Evolutionary conservation across 2,329 filamentous ascomycete species (phyloP).

Genomic region (Fusarium sp.): DNA sequence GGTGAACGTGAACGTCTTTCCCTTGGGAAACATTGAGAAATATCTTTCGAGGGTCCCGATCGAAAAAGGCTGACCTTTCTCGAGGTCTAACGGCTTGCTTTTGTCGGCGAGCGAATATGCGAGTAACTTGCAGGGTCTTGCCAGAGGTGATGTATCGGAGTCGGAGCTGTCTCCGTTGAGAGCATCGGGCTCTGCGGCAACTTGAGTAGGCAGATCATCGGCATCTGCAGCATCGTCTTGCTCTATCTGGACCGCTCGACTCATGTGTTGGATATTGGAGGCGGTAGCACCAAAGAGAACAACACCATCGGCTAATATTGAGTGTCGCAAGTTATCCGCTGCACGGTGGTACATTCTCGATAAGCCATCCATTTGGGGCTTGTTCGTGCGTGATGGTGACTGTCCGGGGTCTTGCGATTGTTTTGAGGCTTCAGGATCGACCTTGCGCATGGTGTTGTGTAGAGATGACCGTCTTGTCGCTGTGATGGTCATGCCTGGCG

Average conservation of each 20-base stretch:
- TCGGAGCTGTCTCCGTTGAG: conserved; percentile 44
- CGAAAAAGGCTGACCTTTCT: conserved; percentile 42
- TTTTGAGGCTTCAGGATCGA: conserved; percentile 9
- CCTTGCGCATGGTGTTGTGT: conserved; percentile 16
- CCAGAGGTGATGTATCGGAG: conserved; percentile 41
- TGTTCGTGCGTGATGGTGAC: background rate
- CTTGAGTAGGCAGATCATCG: conserved; percentile 23
- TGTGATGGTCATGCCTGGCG: conserved; percentile 31
- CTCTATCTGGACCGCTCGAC: conserved; percentile 5
- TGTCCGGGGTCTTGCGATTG: background rate
- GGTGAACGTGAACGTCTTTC: conserved; percentile 46
- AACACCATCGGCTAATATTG: conserved; percentile 47
- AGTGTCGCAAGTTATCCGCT: conserved; percentile 44
- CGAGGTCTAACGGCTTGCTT: conserved; percentile 38
- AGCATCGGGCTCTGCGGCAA: conserved; percentile 33
- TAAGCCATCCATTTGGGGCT: conserved; percentile 34
- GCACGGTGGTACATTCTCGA: conserved; percentile 43
- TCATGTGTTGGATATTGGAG: conserved; percentile 20
- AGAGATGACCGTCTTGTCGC: conserved; percentile 22
- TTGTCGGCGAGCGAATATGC: conserved; percentile 44
- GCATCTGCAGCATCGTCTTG: conserved; percentile 18
- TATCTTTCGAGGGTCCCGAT: conserved; percentile 46
- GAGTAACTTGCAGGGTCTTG: conserved; percentile 44
- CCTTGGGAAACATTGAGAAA: conserved; percentile 44
- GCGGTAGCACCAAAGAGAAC: conserved; percentile 46